A percentile compares a stretch with the other conserved stretches of the same genome.
phyloP scores from a whole-genome alignment of 768 basidiomycete species.

The Mrakia gelida region DNA sequence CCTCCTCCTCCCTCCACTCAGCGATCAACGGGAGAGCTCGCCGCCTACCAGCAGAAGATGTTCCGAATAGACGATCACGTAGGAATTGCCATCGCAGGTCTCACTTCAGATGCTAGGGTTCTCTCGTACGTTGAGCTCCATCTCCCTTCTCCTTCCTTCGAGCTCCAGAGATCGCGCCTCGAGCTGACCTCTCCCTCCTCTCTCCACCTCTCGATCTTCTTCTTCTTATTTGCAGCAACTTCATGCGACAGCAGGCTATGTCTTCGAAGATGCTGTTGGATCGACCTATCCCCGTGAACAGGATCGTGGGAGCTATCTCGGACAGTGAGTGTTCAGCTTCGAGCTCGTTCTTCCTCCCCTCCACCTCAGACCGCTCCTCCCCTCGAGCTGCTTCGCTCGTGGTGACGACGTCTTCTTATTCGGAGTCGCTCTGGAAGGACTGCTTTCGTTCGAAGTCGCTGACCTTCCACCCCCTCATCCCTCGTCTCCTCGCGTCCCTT shows the following conservation, averaged over 20 bases:
- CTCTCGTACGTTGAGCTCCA: constrained; percentile 61
- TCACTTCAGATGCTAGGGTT: constrained; percentile 96
- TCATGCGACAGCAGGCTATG: constrained; percentile 99
- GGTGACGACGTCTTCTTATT: no score
- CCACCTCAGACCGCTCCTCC: neutral
- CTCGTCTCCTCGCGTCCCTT: neutral
- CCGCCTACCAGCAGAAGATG: constrained; percentile 99
- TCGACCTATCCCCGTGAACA: constrained; percentile 86
- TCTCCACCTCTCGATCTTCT: neutral
- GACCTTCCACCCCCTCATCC: constrained; percentile 7
- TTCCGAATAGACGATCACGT: constrained; percentile 99
- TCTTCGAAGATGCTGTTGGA: constrained; percentile 90
- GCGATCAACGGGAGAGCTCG: constrained; percentile 96
- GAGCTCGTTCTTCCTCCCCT: neutral
- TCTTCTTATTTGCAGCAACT: constrained; percentile 61
- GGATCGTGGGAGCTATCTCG: constrained; percentile 87
- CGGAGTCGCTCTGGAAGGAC: neutral
- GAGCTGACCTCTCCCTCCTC: neutral
- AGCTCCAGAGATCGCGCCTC: neutral
- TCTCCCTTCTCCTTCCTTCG: neutral
- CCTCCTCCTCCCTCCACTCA: constrained; percentile 42
- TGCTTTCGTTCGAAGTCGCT: constrained; percentile 9
- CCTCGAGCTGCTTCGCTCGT: neutral
- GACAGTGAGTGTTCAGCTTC: constrained; percentile 65
- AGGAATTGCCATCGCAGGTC: constrained; percentile 98